phyloP scores from a whole-genome alignment of 805 yeast genomes.

The Lipomyces mesembrius region DNA sequence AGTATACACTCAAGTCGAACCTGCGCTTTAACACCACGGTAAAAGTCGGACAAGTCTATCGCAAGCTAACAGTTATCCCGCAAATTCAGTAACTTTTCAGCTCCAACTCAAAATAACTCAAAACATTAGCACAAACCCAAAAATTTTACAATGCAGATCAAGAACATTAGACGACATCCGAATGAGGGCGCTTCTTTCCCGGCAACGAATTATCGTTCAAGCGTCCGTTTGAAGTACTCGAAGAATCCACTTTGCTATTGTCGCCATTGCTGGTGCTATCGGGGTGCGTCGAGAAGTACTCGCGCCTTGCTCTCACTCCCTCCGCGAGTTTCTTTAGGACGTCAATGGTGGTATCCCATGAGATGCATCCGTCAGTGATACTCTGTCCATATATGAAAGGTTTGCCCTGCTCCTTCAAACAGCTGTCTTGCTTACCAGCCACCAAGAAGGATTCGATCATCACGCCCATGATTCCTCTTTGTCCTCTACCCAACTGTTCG shows the following conservation, averaged over 20 bases:
- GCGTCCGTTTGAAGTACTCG: background rate
- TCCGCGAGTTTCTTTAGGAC: conserved; percentile 73
- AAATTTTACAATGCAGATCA: background rate
- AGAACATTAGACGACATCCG: background rate
- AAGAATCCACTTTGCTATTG: background rate
- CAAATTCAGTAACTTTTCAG: background rate
- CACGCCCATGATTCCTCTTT: conserved; percentile 79
- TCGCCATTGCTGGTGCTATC: conserved; percentile 29
- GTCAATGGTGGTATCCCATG: conserved; percentile 80
- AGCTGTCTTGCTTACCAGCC: conserved; percentile 84
- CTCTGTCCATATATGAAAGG: conserved; percentile 88
- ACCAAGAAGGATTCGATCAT: conserved; percentile 94
- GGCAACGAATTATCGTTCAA: background rate
- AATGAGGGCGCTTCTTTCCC: background rate
- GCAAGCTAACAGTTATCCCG: background rate
- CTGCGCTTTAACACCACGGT: background rate
- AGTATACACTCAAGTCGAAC: background rate
- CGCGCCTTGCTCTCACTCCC: conserved; percentile 80
- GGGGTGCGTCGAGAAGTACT: conserved; percentile 21
- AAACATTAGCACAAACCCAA: background rate
- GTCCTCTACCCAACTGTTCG: conserved; percentile 78
- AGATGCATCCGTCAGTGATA: conserved; percentile 96
- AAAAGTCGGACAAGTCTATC: background rate
- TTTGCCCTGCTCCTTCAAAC: conserved; percentile 57
- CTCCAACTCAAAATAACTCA: background rate